Base-by-base conservation (phyloP, 352 stramenopile genomes). In the Phytopythium montanum region DNA sequence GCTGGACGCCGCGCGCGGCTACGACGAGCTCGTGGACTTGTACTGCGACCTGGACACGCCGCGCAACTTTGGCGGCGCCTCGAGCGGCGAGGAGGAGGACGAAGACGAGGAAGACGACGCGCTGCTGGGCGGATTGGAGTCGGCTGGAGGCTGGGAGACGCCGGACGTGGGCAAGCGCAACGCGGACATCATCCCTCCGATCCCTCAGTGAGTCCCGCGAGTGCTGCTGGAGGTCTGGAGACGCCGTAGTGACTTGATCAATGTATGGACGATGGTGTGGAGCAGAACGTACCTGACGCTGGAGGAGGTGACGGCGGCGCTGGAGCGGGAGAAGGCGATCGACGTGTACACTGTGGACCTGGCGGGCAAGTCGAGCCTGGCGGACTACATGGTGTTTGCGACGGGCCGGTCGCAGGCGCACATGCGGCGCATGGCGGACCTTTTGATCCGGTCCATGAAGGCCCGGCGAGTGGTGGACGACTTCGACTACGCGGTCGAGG, bases 321-420 rank as follows among this genome's bases (percentile, higher is more conserved):
- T 94, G 14, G 79, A 85, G 65, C 66, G 74, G 0, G 82, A 94
- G 56, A 90, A 92, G 53, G 85, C 77, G 4, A 87, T 92, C 29
- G 69, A 92, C 57, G 72, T 94, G 44, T 88, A 90, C 68, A 88
- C 75, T 25, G 75, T 92, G 39, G 70, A 92, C 61, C 65, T 94
- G 33, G 64, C 70, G 16, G 85, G 85, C 31, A 92, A 92, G 64
- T 92, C 75, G 56, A 90, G 79, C 39, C 69, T 96, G 44, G 88
- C 87, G 12, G 80, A 95, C 60, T 88, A 85, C 66, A 97, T 97
- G 88, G 76, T 97, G 25, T 97, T 97, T 60, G 89, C 78, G 36
- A 96, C 88, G 6, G 87, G 87, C 8, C 73, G 78, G 16, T 95
- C 81, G 33, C 79, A 88, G 57, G 73, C 80, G 10, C 88, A 97